Conservation (phyloP, 495 filamentous ascomycete species). For the Friedmanniomyces simplex region DNA sequence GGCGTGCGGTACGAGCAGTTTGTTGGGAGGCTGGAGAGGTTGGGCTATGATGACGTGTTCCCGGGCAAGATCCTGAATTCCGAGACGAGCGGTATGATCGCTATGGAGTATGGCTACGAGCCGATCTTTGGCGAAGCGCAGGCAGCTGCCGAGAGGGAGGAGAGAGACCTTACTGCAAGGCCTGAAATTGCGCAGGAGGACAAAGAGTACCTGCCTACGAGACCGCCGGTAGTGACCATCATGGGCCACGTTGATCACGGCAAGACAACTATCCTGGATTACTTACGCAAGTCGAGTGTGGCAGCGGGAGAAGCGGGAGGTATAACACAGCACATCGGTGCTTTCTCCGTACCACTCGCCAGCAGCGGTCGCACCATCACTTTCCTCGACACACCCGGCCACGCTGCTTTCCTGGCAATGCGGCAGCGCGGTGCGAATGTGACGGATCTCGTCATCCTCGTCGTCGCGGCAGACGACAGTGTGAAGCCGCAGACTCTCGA, state of each 20-base stretch:
- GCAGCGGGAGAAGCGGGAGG: slow-evolving; percentile 87
- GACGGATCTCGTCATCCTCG: slow-evolving; percentile 92
- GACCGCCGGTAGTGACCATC: slow-evolving; percentile 94
- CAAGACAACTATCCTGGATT: slow-evolving; percentile 94
- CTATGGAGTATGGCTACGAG: slow-evolving; percentile 86
- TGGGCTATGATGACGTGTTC: slow-evolving; percentile 76
- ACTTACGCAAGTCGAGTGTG: slow-evolving; percentile 83
- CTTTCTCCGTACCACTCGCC: slow-evolving; percentile 78
- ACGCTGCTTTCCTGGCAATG: slow-evolving; percentile 93
- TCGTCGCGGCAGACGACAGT: slow-evolving; percentile 94
- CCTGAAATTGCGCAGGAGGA: slow-evolving; percentile 55
- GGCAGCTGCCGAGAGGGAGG: slow-evolving; percentile 40
- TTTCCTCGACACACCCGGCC: slow-evolving; percentile 94
- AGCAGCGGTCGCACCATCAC: slow-evolving; percentile 60
- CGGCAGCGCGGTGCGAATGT: slow-evolving; percentile 89
- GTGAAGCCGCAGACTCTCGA: slow-evolving; percentile 97
- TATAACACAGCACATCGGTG: slow-evolving; percentile 98
- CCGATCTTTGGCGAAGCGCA: slow-evolving; percentile 48
- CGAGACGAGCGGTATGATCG: slow-evolving; percentile 83
- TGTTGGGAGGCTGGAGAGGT: slow-evolving; percentile 56
- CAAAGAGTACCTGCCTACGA: slow-evolving; percentile 52
- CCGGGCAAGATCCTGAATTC: slow-evolving; percentile 76
- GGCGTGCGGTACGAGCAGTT: slow-evolving; percentile 64
- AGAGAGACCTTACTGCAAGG: slow-evolving; percentile 59
- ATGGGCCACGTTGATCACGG: slow-evolving; percentile 99